Conservation (phyloP, 495 filamentous ascomycete species). For the Pseudomonodictys pantanalensis region DNA sequence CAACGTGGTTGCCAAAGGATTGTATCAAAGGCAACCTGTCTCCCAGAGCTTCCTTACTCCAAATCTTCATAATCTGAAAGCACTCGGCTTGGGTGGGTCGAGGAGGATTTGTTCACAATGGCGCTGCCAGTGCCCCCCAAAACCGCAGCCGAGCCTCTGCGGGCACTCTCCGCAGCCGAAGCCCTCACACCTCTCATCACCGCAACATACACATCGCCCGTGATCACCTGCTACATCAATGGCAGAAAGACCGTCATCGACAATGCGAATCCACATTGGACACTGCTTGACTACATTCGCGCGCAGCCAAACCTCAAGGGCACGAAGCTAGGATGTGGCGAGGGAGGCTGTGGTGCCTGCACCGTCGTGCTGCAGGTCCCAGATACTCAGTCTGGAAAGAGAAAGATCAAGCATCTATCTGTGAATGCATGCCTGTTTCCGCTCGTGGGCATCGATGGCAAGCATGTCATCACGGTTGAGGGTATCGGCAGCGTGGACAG, state of each 20-base stretch:
- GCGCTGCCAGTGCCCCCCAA: constrained; percentile 21
- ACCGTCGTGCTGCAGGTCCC: constrained; percentile 42
- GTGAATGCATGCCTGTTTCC: constrained; percentile 35
- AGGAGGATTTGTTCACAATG: constrained; percentile 2
- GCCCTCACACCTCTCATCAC: constrained; percentile 33
- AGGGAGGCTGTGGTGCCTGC: constrained; percentile 46
- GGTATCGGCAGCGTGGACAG: constrained; percentile 41
- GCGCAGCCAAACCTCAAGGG: constrained; percentile 49
- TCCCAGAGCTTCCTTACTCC: not conserved
- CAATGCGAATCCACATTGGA: constrained; percentile 39
- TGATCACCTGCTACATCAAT: constrained; percentile 32
- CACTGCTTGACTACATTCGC: constrained; percentile 50
- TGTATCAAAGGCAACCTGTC: not conserved
- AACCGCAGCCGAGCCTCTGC: constrained; percentile 18
- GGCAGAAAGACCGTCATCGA: constrained; percentile 20
- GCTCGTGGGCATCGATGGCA: constrained; percentile 41
- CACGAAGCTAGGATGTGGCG: constrained; percentile 59
- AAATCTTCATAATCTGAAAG: not conserved
- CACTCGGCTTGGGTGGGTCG: not conserved
- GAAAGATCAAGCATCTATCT: constrained; percentile 28
- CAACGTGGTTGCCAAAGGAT: not conserved
- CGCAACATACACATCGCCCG: constrained; percentile 37
- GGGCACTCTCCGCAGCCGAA: constrained; percentile 20
- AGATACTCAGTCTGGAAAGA: constrained; percentile 17
- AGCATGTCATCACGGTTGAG: constrained; percentile 47